phyloP scores from a whole-genome alignment of 2,329 filamentous ascomycete genomes.

The Neocucurbitaria cava region DNA sequence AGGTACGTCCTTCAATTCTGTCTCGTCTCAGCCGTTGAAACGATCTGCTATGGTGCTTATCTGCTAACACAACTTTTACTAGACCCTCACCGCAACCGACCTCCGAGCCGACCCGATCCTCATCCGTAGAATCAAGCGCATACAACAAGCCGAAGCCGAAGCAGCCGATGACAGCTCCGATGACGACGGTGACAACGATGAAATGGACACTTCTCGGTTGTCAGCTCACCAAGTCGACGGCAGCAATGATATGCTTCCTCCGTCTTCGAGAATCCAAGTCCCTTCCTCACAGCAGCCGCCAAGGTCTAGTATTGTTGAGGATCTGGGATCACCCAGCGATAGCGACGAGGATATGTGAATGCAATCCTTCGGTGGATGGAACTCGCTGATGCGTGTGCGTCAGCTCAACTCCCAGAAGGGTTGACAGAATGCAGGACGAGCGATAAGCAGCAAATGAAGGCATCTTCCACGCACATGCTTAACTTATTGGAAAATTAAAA shows the following conservation, averaged over 20 bases:
- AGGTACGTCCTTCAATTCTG: slow-evolving; percentile 39
- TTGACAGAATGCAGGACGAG: no score
- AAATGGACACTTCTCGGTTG: slow-evolving; percentile 15
- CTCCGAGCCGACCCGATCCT: slow-evolving; percentile 41
- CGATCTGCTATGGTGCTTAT: not conserved
- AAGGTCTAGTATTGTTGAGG: slow-evolving; percentile 25
- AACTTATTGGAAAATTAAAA: not conserved
- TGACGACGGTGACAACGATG: slow-evolving; percentile 39
- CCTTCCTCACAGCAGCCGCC: slow-evolving; percentile 19
- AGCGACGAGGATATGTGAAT: slow-evolving; percentile 7
- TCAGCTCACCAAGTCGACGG: not conserved
- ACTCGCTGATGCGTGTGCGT: not conserved
- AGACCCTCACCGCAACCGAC: slow-evolving; percentile 42
- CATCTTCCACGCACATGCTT: not conserved
- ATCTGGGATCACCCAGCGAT: slow-evolving; percentile 26
- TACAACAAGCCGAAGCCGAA: slow-evolving; percentile 38
- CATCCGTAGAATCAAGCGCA: slow-evolving; percentile 46
- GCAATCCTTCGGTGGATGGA: not conserved
- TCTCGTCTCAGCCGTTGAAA: not conserved
- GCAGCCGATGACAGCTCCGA: slow-evolving; percentile 35
- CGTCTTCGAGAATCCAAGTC: slow-evolving; percentile 6
- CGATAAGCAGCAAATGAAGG: not conserved
- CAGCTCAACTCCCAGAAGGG: no score
- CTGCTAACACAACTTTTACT: not conserved
- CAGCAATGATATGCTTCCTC: not conserved